Evolutionary conservation across 139 green algal genomes (phyloP).

Genomic region (Closterium sp.): DNA sequence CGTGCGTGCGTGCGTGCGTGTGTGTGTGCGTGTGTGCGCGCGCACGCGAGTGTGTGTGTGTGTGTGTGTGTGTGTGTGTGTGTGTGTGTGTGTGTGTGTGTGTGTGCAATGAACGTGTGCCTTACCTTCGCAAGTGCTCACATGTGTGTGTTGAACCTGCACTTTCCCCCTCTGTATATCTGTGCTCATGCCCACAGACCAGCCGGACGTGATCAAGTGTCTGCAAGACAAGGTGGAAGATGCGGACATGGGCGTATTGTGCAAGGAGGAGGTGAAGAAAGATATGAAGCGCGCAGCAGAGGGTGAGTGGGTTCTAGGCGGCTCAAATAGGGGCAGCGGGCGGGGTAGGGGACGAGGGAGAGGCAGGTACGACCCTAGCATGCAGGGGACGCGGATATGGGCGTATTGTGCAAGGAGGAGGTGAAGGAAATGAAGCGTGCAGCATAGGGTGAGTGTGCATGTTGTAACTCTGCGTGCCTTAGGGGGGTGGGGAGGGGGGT

Average conservation of each 20-base stretch:
- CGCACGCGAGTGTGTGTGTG: background rate
- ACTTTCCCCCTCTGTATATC: too few species aligned
- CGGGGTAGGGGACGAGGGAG: too few species aligned
- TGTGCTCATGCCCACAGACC: background rate
- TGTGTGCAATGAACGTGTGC: background rate
- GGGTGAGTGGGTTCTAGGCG: background rate
- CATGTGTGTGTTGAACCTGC: background rate
- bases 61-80: background rate
- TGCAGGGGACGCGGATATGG: background rate
- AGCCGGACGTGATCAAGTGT: background rate
- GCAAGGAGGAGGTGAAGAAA: constrained; percentile 3
- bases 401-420: background rate
- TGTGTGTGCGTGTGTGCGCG: background rate
- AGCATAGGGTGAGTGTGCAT: too few species aligned
- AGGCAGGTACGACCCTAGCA: background rate
- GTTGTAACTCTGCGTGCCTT: too few species aligned
- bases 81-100: background rate
- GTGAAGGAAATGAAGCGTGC: too few species aligned
- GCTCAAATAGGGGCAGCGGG: too few species aligned
- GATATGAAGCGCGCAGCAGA: background rate
- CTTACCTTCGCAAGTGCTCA: too few species aligned
- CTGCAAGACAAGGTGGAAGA: background rate
- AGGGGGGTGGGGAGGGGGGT: too few species aligned
- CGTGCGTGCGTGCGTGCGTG: background rate
- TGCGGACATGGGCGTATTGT: background rate